Evolutionary conservation across 257 asterid genomes (phyloP).

Genomic region (Cinchona pubescens): DNA sequence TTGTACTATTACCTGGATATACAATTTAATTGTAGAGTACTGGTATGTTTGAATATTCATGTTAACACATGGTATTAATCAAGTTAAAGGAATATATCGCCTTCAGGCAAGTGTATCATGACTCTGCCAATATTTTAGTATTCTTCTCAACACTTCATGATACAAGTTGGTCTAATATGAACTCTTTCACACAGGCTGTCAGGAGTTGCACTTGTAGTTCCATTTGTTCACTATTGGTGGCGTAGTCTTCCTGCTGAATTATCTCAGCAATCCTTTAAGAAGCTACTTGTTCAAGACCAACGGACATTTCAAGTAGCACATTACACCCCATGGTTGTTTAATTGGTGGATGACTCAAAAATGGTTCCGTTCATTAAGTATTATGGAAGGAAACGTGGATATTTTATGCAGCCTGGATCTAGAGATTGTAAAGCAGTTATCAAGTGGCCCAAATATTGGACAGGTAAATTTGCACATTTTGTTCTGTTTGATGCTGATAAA

Average conservation of each 20-base stretch:
- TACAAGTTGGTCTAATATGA: neutral
- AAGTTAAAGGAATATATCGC: neutral
- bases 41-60: neutral
- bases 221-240: conserved; percentile 77
- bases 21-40: neutral
- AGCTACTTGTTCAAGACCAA: conserved; percentile 38
- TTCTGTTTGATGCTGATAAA: neutral
- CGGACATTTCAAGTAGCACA: conserved; percentile 58
- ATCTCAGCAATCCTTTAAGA: conserved; percentile 36
- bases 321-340: conserved; percentile 66
- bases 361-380: conserved; percentile 61
- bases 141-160: neutral
- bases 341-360: conserved; percentile 92
- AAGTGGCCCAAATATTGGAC: conserved; percentile 38
- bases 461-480: conserved; percentile 37
- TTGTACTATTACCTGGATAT: neutral
- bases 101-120: too few species aligned
- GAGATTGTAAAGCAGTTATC: conserved; percentile 51
- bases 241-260: conserved; percentile 51
- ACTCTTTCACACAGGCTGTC: conserved; percentile 41
- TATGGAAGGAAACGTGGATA: conserved; percentile 41
- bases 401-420: conserved; percentile 47
- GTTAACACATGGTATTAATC: neutral
- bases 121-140: neutral
- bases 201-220: conserved; percentile 77